Evolutionary conservation across 768 basidiomycete genomes (phyloP), one percentile per base, ranked within the genome.

Genomic region (Albatrellus ellisii): DNA sequence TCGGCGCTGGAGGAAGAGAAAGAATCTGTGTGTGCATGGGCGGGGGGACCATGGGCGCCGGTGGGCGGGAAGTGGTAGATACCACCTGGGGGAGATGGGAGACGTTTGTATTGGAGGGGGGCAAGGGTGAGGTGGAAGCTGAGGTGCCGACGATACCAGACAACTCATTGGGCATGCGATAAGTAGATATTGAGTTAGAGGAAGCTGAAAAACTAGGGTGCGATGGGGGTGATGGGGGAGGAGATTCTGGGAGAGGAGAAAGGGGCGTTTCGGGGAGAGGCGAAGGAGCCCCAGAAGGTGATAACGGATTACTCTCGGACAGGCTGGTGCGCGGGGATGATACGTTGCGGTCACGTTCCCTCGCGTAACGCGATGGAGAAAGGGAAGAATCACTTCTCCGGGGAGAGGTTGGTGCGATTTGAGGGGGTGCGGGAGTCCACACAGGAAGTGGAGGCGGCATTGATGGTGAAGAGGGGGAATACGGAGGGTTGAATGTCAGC

Each of bases 401-500:
- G 39, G 32, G 50, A 17, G 49, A 14, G 22, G 38, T 28, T 10
- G 41, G 33, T 28, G 10, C 41, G 22, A 18, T 36, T 20, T 34
- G 44, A 70, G 67, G 18, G 67, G 68, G 34, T 36, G 55, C 40
- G 21, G 59, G 36, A 51, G 62, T 48, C 5, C 49, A 52, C 49
- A 44, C 26, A 42, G 40, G 47, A 45, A 47, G 45, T 51, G 52
- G 49, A 2, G 63, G 52, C 41, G 60, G 36, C 51, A 61, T 48
- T 5, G 46, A 49, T 49, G 47, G 32, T 46, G 41, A 47, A 46
- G 49, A 46, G 52, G 55, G 53, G 1, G 65, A 54, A 42, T 49
- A 58, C 45, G 65, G 68, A 44, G 65, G 55, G 43, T 48, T 59
- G 46, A 66, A 69, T 43, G 62, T 66, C 14, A 83, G 58, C 15